Conservation (phyloP, 176 grass and related monocot species). For the Triticum turgidum region DNA sequence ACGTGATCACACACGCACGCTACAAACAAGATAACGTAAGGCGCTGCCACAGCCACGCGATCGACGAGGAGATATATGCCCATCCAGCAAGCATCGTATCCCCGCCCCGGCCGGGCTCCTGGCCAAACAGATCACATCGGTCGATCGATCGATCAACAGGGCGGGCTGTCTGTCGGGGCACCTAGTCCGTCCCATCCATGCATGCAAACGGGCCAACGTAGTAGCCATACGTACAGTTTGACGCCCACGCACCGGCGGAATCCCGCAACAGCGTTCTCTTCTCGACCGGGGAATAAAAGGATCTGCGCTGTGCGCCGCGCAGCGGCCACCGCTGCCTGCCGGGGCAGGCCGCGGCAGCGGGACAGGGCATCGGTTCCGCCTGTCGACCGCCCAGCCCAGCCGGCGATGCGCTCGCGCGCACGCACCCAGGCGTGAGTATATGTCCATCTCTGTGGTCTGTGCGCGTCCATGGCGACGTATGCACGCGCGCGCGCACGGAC, state of each 20-base stretch:
- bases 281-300: conserved; percentile 14
- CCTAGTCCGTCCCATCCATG: neutral
- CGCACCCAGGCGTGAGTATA: neutral
- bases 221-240: neutral
- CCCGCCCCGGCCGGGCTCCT: neutral
- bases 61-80: neutral
- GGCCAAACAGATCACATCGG: neutral
- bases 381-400: neutral
- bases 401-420: neutral
- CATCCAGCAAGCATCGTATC: neutral
- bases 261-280: neutral
- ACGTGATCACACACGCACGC: too few relatives aligned
- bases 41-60: neutral
- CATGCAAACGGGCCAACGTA: neutral
- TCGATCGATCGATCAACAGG: neutral
- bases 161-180: too few relatives aligned
- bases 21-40: neutral
- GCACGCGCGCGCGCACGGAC: neutral
- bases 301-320: neutral
- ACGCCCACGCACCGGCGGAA: neutral
- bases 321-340: conserved; percentile 18
- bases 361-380: conserved; percentile 54
- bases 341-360: conserved; percentile 32
- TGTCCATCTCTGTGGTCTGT: neutral
- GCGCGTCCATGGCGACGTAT: neutral